These are phyloP conservation scores for Jacaranda mimosifolia DNA, from an alignment of 257 asterid genomes.

Conservation along the genomic window DNA sequence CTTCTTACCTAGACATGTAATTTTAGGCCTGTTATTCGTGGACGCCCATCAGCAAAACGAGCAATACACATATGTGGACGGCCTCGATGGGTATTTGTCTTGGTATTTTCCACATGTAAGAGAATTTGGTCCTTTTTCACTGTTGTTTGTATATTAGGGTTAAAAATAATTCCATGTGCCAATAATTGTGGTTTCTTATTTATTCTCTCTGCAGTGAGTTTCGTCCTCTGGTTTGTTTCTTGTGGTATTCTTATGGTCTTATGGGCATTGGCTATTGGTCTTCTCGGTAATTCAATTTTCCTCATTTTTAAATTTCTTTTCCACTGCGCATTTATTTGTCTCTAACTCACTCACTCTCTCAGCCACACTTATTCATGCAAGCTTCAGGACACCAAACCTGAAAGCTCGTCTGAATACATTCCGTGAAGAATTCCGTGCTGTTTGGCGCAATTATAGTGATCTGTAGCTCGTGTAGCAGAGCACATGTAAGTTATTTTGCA, in stretches of 20 bases:
- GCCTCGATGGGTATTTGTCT: conserved; percentile 90
- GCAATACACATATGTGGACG: conserved; percentile 82
- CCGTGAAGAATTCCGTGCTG: conserved; percentile 97
- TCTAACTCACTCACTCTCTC: conserved; percentile 40
- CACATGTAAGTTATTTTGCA: conserved; percentile 41
- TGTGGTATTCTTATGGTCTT: conserved; percentile 77
- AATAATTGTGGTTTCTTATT: conserved; percentile 15
- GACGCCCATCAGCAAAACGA: conserved; percentile 88
- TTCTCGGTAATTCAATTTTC: conserved; percentile 59
- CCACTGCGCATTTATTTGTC: conserved; percentile 7
- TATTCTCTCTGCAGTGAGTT: conserved; percentile 62
- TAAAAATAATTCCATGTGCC: not conserved
- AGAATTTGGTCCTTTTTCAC: not conserved
- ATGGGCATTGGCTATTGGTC: conserved; percentile 76
- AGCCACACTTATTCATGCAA: conserved; percentile 86
- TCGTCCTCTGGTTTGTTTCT: conserved; percentile 81
- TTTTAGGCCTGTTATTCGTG: conserved; percentile 90
- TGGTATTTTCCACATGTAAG: conserved; percentile 65
- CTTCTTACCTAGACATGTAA: conserved; percentile 39
- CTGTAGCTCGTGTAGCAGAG: conserved; percentile 54
- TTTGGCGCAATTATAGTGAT: conserved; percentile 97
- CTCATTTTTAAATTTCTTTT: conserved; percentile 14
- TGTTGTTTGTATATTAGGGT: conserved; percentile 21
- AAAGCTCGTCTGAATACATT: conserved; percentile 97
- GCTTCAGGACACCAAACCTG: conserved; percentile 92